These are phyloP conservation scores for Cladorrhinum sp. DNA, from an alignment of 2,329 filamentous ascomycete species.

Conservation along the genomic window DNA sequence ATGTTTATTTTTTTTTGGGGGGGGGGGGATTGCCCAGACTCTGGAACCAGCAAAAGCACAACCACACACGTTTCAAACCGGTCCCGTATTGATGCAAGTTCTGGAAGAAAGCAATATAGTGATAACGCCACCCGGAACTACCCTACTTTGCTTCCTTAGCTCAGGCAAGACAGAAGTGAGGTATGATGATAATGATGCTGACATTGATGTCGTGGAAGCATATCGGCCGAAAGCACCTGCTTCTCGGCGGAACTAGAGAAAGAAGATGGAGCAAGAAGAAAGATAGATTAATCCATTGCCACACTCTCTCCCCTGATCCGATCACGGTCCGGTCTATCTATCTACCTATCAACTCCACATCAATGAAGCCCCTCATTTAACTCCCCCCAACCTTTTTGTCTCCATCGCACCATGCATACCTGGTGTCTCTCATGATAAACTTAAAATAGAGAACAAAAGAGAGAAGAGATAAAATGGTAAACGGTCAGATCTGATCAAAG, in stretches of 20 bases:
- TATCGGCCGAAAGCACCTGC: neutral
- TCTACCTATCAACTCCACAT: too few relatives aligned
- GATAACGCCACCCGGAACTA: too few relatives aligned
- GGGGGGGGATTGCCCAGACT: too few relatives aligned
- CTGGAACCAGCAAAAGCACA: too few relatives aligned
- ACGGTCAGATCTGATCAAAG: slow-evolving; percentile 30
- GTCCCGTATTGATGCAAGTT: too few relatives aligned
- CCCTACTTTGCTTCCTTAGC: too few relatives aligned
- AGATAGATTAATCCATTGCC: neutral
- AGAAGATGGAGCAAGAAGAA: neutral
- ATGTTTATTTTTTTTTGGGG: too few relatives aligned
- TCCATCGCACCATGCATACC: neutral
- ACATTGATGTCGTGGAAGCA: neutral
- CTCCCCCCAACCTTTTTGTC: neutral
- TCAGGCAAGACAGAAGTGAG: too few relatives aligned
- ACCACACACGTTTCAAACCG: too few relatives aligned
- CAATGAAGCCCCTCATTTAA: too few relatives aligned
- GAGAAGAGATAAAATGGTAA: neutral
- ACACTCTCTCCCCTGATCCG: neutral
- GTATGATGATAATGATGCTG: too few relatives aligned
- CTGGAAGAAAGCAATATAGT: too few relatives aligned
- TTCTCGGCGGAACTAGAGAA: neutral
- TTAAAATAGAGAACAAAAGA: neutral
- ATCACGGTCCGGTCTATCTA: neutral
- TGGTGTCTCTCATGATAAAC: neutral